These are phyloP conservation scores for Corchorus olitorius DNA, from an alignment of 345 rosid species.

Conservation along the genomic window DNA sequence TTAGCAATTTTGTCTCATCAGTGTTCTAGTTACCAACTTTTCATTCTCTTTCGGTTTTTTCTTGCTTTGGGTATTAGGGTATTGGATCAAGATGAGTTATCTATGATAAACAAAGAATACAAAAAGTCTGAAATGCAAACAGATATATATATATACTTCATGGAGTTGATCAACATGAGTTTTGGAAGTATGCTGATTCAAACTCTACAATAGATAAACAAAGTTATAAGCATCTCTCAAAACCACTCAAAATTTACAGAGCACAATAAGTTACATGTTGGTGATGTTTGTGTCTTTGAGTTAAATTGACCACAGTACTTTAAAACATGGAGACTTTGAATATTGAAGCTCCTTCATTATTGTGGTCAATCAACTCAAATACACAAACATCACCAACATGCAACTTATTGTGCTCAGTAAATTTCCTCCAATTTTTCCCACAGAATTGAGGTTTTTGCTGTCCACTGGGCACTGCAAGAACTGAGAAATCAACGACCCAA, in stretches of 20 bases:
- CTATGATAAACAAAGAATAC: conserved; percentile 43
- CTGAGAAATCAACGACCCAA: not conserved
- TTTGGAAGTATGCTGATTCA: conserved; percentile 33
- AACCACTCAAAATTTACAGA: no score
- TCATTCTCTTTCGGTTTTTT: not conserved
- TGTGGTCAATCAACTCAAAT: no score
- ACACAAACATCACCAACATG: no score
- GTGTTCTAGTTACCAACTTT: not conserved
- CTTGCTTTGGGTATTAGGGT: conserved; percentile 44
- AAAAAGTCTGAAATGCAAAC: conserved; percentile 24
- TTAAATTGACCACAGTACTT: no score
- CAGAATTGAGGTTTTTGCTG: no score
- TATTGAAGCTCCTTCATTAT: no score
- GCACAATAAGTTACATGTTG: no score
- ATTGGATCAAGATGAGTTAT: conserved; percentile 51
- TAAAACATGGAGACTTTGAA: no score
- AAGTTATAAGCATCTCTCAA: no score
- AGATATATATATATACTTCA: conserved; percentile 20
- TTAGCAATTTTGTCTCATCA: not conserved
- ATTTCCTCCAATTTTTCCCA: no score
- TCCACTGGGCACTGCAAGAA: not conserved
- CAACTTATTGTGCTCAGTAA: no score
- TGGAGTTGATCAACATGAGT: conserved; percentile 26
- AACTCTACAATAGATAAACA: conserved; percentile 15
- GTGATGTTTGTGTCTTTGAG: no score